phyloP scores from a whole-genome alignment of 176 grass and related monocot species.

The Luzula sylvatica region DNA sequence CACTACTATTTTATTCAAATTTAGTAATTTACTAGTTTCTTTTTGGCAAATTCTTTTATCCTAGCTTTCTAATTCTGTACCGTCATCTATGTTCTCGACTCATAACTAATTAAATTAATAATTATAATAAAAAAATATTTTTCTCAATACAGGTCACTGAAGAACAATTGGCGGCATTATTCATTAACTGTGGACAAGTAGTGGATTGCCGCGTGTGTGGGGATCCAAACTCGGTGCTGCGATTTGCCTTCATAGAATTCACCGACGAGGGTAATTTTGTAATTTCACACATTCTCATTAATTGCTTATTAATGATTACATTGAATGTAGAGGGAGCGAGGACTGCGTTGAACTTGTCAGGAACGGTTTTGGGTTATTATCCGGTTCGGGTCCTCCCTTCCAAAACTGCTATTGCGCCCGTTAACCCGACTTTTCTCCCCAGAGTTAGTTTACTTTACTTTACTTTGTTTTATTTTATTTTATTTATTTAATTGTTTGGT shows the following conservation, averaged over 20 bases:
- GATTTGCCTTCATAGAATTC: constrained; percentile 99
- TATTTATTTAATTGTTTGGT: constrained; percentile 3
- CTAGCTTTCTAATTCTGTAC: neutral
- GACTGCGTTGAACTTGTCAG: constrained; percentile 77
- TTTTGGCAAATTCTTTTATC: neutral
- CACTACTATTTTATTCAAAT: neutral
- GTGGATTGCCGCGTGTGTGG: constrained; percentile 99
- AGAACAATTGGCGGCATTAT: constrained; percentile 88
- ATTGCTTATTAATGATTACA: neutral
- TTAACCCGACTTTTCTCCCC: constrained; percentile 86
- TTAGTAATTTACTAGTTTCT: neutral
- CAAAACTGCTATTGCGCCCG: constrained; percentile 96
- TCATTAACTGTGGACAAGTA: constrained; percentile 93
- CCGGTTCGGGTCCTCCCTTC: constrained; percentile 96
- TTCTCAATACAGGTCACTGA: constrained; percentile 86
- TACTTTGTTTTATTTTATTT: neutral
- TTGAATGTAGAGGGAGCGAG: constrained; percentile 67
- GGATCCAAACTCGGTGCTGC: constrained; percentile 96
- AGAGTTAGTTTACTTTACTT: constrained; percentile 38
- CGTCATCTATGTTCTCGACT: neutral
- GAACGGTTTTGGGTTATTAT: constrained; percentile 94
- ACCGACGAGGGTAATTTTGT: constrained; percentile 83
- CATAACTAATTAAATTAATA: too few species aligned
- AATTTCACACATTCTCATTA: neutral
- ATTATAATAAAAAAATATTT: neutral